Evolutionary conservation across 345 rosid species (phyloP).

Genomic region (Clarkia xantiana): DNA sequence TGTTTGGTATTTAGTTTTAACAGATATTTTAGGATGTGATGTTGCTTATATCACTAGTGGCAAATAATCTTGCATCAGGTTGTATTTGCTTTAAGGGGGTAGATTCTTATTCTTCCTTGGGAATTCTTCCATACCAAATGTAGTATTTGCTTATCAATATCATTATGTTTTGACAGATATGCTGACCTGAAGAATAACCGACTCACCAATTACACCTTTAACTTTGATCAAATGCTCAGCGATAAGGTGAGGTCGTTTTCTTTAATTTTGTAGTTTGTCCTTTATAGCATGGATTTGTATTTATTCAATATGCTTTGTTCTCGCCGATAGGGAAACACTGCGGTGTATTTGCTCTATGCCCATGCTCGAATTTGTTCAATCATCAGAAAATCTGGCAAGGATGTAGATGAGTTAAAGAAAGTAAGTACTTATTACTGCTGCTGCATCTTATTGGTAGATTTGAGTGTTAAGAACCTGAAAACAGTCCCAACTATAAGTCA

Average conservation of each 20-base stretch:
- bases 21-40: too few relatives aligned
- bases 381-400: conserved; percentile 78
- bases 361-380: conserved; percentile 97
- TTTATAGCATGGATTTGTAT: background rate
- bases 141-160: too few relatives aligned
- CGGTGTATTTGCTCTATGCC: conserved; percentile 88
- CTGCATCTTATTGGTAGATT: background rate
- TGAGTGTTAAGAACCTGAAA: too few relatives aligned
- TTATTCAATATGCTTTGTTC: background rate
- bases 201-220: conserved; percentile 57
- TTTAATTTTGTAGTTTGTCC: background rate
- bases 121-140: too few relatives aligned
- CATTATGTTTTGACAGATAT: conserved; percentile 32
- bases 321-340: conserved; percentile 70
- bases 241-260: conserved; percentile 40
- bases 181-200: conserved; percentile 87
- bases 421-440: conserved; percentile 19
- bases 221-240: conserved; percentile 71
- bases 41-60: too few relatives aligned
- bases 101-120: too few relatives aligned
- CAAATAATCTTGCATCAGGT: too few relatives aligned
- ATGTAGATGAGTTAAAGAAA: conserved; percentile 59
- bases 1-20: too few relatives aligned
- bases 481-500: too few relatives aligned
- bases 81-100: too few relatives aligned